These are phyloP conservation scores for Mallotus nudiflorus DNA, from an alignment of 345 rosid genomes.

Conservation along the genomic window DNA sequence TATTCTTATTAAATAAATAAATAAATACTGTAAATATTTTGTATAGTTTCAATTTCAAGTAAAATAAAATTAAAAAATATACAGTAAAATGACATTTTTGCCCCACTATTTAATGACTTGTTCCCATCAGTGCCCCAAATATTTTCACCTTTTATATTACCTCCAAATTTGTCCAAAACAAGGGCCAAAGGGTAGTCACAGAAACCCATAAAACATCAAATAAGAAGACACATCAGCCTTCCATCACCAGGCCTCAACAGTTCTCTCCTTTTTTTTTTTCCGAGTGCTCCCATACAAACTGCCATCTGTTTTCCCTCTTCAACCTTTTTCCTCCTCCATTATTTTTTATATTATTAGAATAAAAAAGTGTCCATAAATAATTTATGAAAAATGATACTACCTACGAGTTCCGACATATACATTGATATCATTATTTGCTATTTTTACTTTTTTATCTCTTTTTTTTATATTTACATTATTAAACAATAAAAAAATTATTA, in stretches of 20 bases:
- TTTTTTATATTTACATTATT: no score
- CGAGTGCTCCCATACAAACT: conserved; percentile 28
- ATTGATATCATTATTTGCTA: no score
- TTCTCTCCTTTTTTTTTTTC: no score
- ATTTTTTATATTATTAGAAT: no score
- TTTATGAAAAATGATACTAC: no score
- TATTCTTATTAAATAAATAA: neutral
- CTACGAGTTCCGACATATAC: no score
- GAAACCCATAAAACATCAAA: conserved; percentile 40
- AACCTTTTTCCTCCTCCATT: no score
- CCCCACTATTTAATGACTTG: neutral
- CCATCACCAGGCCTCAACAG: conserved; percentile 39
- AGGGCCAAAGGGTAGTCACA: conserved; percentile 38
- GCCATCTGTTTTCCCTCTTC: conserved; percentile 46
- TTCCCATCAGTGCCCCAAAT: conserved; percentile 1
- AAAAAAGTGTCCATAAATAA: no score
- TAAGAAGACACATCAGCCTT: conserved; percentile 34
- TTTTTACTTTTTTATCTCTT: no score
- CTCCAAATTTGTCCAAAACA: conserved; percentile 39
- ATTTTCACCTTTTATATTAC: conserved; percentile 21
- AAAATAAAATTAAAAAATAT: neutral
- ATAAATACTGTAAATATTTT: neutral
- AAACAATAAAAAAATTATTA: no score
- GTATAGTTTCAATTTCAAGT: neutral
- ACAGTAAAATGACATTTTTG: neutral